Evolutionary conservation across 495 filamentous ascomycete species (phyloP).

Genomic region (Bombardia bombarda): DNA sequence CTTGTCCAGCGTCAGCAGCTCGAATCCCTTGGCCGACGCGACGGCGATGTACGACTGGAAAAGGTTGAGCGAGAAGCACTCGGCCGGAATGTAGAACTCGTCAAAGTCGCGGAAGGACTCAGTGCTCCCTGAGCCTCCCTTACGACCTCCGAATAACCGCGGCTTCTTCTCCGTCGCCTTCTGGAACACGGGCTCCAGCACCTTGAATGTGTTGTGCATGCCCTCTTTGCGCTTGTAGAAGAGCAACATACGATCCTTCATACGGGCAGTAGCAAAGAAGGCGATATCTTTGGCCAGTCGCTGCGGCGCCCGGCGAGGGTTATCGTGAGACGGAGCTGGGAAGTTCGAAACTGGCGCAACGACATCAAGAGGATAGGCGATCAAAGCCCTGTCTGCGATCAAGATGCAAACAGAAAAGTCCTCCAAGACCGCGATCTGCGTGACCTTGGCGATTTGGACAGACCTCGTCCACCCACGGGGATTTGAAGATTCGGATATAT

Average conservation of each 20-base stretch:
- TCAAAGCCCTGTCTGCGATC: constrained; percentile 81
- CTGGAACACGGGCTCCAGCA: constrained; percentile 90
- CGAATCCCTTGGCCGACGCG: constrained; percentile 84
- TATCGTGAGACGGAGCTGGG: constrained; percentile 52
- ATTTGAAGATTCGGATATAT: constrained; percentile 73
- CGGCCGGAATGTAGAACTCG: constrained; percentile 97
- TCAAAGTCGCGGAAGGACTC: constrained; percentile 98
- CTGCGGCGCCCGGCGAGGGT: constrained; percentile 69
- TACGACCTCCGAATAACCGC: constrained; percentile 54
- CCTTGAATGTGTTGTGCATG: constrained; percentile 87
- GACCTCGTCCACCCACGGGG: constrained; percentile 83
- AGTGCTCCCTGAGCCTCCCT: constrained; percentile 55
- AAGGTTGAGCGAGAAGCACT: constrained; percentile 90
- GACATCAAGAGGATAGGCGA: constrained; percentile 90
- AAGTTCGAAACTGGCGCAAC: constrained; percentile 67
- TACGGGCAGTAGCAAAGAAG: constrained; percentile 89
- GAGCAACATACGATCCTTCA: constrained; percentile 92
- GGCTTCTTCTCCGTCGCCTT: constrained; percentile 71
- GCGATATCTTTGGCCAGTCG: constrained; percentile 89
- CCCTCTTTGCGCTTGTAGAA: constrained; percentile 97
- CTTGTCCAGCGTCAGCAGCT: constrained; percentile 93
- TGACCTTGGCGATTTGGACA: constrained; percentile 67
- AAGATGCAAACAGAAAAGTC: constrained; percentile 90
- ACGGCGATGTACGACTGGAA: constrained; percentile 92
- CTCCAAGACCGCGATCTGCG: constrained; percentile 90